Conservation (phyloP, 257 asterid species). For the Solanum acaule region DNA sequence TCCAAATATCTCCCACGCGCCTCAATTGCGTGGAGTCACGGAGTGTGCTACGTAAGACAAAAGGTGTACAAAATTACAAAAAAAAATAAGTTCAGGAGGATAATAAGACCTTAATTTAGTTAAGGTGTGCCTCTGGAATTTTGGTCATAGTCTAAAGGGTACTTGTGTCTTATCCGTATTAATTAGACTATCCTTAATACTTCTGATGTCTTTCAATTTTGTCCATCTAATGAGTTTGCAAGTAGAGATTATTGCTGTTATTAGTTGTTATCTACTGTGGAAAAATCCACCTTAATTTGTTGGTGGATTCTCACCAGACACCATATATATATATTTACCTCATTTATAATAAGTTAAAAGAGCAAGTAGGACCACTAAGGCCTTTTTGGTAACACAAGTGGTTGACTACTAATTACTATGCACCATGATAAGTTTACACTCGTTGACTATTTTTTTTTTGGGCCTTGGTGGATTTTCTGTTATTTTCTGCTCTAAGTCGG, state of each 20-base stretch:
- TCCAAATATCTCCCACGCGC: no score
- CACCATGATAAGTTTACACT: background rate
- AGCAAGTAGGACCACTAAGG: background rate
- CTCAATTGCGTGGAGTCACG: no score
- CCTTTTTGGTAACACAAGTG: background rate
- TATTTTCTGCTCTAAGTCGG: background rate
- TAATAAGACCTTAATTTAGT: no score
- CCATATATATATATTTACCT: background rate
- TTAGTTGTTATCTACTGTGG: background rate
- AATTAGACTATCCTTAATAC: background rate
- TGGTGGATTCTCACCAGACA: background rate
- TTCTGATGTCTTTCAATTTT: background rate
- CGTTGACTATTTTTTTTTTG: background rate
- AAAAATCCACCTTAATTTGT: background rate
- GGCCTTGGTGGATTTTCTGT: background rate
- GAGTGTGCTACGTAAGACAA: no score
- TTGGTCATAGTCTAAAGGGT: no score
- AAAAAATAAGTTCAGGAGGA: no score
- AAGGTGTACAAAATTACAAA: no score
- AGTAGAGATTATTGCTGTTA: background rate
- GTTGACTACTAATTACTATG: background rate
- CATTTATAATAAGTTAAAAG: background rate
- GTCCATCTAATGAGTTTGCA: background rate
- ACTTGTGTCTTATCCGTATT: no score
- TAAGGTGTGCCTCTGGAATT: no score